Evolutionary conservation across 2,329 filamentous ascomycete species (phyloP).

Genomic region (Arthrobotrys pseudoclavata): DNA sequence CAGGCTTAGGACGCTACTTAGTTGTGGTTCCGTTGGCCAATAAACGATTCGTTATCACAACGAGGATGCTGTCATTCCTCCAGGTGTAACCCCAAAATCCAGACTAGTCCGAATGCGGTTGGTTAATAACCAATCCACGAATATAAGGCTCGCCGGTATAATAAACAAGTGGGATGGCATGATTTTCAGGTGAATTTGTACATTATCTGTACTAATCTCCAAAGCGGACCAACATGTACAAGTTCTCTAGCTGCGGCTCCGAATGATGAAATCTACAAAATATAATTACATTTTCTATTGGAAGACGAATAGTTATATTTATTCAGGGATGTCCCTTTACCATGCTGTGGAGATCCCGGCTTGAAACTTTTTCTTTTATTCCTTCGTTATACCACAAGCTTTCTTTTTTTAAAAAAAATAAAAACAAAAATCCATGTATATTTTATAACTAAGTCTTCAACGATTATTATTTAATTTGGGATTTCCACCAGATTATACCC

Average conservation of each 20-base stretch:
- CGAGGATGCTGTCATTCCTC: background rate
- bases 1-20: too few species aligned
- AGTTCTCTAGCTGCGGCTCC: background rate
- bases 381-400: background rate
- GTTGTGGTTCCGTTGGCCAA: too few species aligned
- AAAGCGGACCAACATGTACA: too few species aligned
- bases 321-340: background rate
- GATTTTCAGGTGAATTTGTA: constrained; percentile 2
- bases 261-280: background rate
- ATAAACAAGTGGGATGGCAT: background rate
- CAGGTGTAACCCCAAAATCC: background rate
- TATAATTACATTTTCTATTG: background rate
- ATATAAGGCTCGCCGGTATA: background rate
- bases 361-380: background rate
- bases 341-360: background rate
- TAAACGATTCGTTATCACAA: background rate
- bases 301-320: background rate
- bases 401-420: background rate
- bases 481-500: too few species aligned
- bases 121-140: background rate
- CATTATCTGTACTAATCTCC: constrained; percentile 3
- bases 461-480: background rate
- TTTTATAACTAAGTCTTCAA: background rate
- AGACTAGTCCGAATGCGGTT: background rate
- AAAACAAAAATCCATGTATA: background rate